Percentiles rank a stretch among this genome's conserved stretches.
phyloP scores from a whole-genome alignment of 306 rosid genomes.

The Hylodesmum podocarpum region DNA sequence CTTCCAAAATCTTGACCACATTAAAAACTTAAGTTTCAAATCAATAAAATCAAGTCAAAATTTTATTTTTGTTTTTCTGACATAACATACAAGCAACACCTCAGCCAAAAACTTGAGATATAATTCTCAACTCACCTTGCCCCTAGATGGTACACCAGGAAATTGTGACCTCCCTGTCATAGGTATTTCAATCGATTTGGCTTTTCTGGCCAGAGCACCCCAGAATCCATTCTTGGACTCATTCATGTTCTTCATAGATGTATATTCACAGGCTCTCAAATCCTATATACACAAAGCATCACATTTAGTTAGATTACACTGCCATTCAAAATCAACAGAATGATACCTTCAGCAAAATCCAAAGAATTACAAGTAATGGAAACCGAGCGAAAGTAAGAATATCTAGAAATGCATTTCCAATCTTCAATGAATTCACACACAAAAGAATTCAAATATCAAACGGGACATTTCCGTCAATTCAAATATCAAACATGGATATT shows the following conservation, averaged over 20 bases:
- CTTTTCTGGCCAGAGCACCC: no score
- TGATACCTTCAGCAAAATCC: background rate
- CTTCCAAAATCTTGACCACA: background rate
- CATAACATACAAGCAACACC: no score
- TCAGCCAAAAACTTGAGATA: no score
- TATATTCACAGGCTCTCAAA: no score
- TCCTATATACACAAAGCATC: constrained; percentile 30
- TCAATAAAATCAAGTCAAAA: constrained; percentile 7
- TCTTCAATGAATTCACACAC: no score
- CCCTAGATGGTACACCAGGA: constrained; percentile 45
- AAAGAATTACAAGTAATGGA: background rate
- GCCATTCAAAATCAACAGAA: constrained; percentile 1
- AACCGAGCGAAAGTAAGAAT: background rate
- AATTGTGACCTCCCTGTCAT: constrained; percentile 40
- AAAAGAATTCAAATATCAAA: no score
- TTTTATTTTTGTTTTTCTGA: no score
- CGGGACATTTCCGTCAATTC: no score
- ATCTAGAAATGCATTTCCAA: background rate
- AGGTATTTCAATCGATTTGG: constrained; percentile 46
- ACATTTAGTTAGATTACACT: constrained; percentile 5
- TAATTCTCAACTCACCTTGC: constrained; percentile 67
- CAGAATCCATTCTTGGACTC: no score
- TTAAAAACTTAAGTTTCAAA: background rate
- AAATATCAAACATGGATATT: no score
- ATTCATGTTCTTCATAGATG: no score